Evolutionary conservation across 768 basidiomycete genomes (phyloP).

Genomic region (Tulasnella calospora): DNA sequence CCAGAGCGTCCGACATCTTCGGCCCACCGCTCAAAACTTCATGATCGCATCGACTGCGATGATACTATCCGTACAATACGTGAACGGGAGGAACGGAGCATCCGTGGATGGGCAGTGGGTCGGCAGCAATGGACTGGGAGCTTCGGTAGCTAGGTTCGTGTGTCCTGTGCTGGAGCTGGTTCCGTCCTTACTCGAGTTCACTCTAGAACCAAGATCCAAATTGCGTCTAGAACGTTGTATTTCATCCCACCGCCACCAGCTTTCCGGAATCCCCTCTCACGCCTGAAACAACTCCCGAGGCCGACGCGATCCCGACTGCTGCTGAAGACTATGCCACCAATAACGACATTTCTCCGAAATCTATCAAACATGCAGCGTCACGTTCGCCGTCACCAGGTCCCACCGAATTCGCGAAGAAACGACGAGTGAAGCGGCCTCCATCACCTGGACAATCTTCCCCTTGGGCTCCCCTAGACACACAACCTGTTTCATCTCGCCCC

Average conservation of each 20-base stretch:
- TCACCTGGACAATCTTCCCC: background rate
- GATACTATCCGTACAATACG: slow-evolving; percentile 78
- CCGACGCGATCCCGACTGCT: slow-evolving; percentile 20
- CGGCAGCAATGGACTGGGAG: slow-evolving; percentile 78
- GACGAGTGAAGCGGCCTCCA: background rate
- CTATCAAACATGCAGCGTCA: background rate
- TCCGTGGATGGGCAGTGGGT: slow-evolving; percentile 99
- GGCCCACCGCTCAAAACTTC: slow-evolving; percentile 42
- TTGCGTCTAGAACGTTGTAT: slow-evolving; percentile 92
- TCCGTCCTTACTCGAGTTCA: slow-evolving; percentile 10
- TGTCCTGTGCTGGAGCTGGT: too few relatives aligned
- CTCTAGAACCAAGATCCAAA: slow-evolving; percentile 86
- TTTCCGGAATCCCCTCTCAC: slow-evolving; percentile 38
- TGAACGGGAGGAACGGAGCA: slow-evolving; percentile 94
- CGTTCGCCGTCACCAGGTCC: slow-evolving; percentile 6
- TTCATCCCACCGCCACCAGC: slow-evolving; percentile 90
- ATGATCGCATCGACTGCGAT: slow-evolving; percentile 93
- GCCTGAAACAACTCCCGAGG: slow-evolving; percentile 28
- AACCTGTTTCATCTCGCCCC: background rate
- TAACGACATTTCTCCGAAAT: background rate
- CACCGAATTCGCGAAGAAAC: background rate
- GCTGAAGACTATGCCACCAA: background rate
- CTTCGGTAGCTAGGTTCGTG: slow-evolving; percentile 72
- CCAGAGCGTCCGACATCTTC: slow-evolving; percentile 20
- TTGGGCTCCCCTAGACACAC: background rate